Evolutionary conservation across 352 stramenopile genomes (phyloP).

Genomic region (Phytophthora uliginosa): DNA sequence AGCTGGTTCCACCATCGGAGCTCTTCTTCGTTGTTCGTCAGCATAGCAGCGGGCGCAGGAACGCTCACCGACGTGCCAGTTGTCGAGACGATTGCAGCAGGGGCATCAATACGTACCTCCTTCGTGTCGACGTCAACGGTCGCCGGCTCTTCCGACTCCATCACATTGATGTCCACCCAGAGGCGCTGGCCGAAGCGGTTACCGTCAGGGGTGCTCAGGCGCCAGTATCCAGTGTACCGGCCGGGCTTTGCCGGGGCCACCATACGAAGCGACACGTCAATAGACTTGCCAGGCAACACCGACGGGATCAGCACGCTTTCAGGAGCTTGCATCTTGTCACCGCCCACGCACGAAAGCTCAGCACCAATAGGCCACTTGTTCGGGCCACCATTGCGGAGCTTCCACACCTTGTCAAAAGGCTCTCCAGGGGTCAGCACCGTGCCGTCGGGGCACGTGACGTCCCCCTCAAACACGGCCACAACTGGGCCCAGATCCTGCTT

Average conservation of each 20-base stretch:
- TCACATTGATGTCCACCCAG: slow-evolving; percentile 91
- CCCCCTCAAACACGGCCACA: slow-evolving; percentile 88
- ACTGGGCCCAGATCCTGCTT: slow-evolving; percentile 75
- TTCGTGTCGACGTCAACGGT: slow-evolving; percentile 27
- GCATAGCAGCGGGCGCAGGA: slow-evolving; percentile 39
- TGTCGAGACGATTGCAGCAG: slow-evolving; percentile 39
- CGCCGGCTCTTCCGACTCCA: slow-evolving; percentile 43
- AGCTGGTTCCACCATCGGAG: slow-evolving; percentile 60
- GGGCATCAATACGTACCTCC: slow-evolving; percentile 46
- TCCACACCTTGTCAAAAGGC: slow-evolving; percentile 90
- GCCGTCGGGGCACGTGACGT: slow-evolving; percentile 89
- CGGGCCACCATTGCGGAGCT: slow-evolving; percentile 82
- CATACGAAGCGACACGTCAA: slow-evolving; percentile 85
- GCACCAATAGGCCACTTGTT: slow-evolving; percentile 84
- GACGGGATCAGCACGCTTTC: slow-evolving; percentile 81
- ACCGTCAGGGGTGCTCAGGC: slow-evolving; percentile 81
- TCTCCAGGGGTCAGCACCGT: slow-evolving; percentile 76
- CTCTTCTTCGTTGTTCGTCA: slow-evolving; percentile 50
- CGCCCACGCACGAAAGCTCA: slow-evolving; percentile 73
- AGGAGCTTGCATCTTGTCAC: slow-evolving; percentile 80
- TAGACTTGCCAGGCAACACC: slow-evolving; percentile 69
- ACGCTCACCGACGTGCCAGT: slow-evolving; percentile 34
- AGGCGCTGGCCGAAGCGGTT: slow-evolving; percentile 91
- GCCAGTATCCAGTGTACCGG: slow-evolving; percentile 92
- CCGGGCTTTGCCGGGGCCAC: slow-evolving; percentile 63